Evolutionary conservation across 2,329 filamentous ascomycete species (phyloP).

Genomic region (Cladosporium sp.): DNA sequence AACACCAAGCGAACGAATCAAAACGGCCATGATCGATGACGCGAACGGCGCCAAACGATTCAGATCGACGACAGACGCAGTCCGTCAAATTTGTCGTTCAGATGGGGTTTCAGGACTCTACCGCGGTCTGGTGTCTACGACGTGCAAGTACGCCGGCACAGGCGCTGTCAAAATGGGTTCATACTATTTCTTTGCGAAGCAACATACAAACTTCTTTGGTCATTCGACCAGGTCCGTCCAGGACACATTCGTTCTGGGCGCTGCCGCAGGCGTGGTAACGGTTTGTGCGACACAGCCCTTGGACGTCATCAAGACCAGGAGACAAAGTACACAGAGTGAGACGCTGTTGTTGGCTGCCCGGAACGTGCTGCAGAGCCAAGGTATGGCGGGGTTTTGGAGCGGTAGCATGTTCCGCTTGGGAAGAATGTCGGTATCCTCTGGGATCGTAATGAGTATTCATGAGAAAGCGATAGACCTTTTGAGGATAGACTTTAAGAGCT

Average conservation of each 20-base stretch:
- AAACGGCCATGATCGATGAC: constrained; percentile 25
- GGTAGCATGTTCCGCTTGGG: constrained; percentile 8
- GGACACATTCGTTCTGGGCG: constrained; percentile 27
- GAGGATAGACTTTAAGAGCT: neutral
- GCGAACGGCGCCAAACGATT: constrained; percentile 16
- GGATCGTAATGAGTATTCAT: constrained; percentile 8
- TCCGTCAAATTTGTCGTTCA: constrained; percentile 29
- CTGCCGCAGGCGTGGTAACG: constrained; percentile 30
- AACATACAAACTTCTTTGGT: neutral
- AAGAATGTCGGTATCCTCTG: constrained; percentile 9
- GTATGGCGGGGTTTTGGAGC: constrained; percentile 6
- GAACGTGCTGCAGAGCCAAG: constrained; percentile 1
- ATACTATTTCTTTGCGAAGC: constrained; percentile 29
- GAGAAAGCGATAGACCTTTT: constrained; percentile 7
- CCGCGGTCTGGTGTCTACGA: constrained; percentile 42
- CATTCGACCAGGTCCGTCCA: constrained; percentile 7
- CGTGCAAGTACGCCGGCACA: constrained; percentile 45
- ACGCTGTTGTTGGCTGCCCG: constrained; percentile 5
- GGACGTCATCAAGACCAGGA: constrained; percentile 39
- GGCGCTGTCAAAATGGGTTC: constrained; percentile 46
- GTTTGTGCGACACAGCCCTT: constrained; percentile 42
- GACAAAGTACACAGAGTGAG: constrained; percentile 23
- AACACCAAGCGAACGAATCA: constrained; percentile 29
- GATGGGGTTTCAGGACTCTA: constrained; percentile 42
- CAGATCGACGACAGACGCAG: constrained; percentile 11